Evolutionary conservation across 2,329 filamentous ascomycete species (phyloP), one percentile per base, ranked within the genome.

Genomic region (Penicillium nordicum): DNA sequence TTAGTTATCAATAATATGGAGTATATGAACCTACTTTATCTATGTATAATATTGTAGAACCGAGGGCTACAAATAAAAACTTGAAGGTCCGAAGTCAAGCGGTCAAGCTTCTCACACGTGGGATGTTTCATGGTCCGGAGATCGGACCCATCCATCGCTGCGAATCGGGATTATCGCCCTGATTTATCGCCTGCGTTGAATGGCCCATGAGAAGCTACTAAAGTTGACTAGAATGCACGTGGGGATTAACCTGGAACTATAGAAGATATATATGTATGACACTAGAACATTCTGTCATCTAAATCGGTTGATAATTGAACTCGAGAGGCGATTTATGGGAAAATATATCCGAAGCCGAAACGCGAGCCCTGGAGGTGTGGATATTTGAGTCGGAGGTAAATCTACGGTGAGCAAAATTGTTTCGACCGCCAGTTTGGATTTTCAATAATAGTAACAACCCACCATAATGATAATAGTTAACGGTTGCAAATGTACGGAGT

Each of bases 21-120:
- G 3, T 10, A 42, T 8, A 30, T 43, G 14, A 34, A 3, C 7
- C 10, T 18, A 40, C 11, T 21, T 43, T 38, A 41, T 14, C 21
- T 9, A 34, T 7, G 7, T 25, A 21, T 21, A 21, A 21, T 21
- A 21, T 21, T 21, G 21, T 3, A 23, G 37, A 42, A 16, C 10
- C 5, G 4, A 18, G 7, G 9, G 32, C 12, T 21, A 14, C 18
- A 43, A 41, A 27, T 36, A 41, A 40, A 25, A 34, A n/a, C 21
- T 16, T 8, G 21, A 45, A 32, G 40, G 8, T 23, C 23, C 45
- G 29, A 27, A 48, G 45, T 46, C 37, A 36, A 66, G 62, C 61
- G 60, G 66, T 64, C 64, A 66, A 69, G 59, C 59, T 63, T 64
- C 59, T 34, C 57, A 63, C 65, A 71, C 68, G 69, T 71, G 69